These are phyloP conservation scores for Halophytophthora polymorphica DNA, from an alignment of 352 stramenopile genomes.

Conservation along the genomic window DNA sequence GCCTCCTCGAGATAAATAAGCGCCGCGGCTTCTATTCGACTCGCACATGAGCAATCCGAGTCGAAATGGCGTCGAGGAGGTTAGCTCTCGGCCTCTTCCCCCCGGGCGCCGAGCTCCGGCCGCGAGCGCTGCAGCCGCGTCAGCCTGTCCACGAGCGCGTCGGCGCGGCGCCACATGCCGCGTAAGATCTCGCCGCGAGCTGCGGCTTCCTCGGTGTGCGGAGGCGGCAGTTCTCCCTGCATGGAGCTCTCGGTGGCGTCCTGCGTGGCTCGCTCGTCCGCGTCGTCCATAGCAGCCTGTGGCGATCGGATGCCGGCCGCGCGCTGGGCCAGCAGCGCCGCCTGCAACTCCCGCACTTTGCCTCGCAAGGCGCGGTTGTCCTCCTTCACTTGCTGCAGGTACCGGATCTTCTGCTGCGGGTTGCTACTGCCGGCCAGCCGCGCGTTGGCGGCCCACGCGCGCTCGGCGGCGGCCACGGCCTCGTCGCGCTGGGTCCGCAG, in stretches of 20 bases:
- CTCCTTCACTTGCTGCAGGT: constrained; percentile 64
- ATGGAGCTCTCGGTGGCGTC: neutral
- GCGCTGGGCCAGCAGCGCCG: constrained; percentile 23
- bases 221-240: constrained; percentile 5
- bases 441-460: constrained; percentile 53
- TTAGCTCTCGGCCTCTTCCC: too few relatives aligned
- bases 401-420: constrained; percentile 71
- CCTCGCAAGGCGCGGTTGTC: constrained; percentile 52
- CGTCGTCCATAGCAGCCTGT: neutral
- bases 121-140: constrained; percentile 40
- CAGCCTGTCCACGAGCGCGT: constrained; percentile 47
- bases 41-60: constrained; percentile 9
- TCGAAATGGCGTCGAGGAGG: too few relatives aligned
- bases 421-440: constrained; percentile 61
- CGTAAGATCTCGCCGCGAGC: constrained; percentile 43
- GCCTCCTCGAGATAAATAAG: neutral
- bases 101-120: constrained; percentile 8
- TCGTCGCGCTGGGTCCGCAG: constrained; percentile 57
- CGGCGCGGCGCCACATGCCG: constrained; percentile 48
- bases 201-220: constrained; percentile 20
- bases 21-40: neutral
- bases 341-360: constrained; percentile 59
- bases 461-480: constrained; percentile 46
- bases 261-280: neutral
- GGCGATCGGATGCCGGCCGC: neutral